A percentile compares a stretch with the other conserved stretches of the same genome.
phyloP scores from a whole-genome alignment of 768 basidiomycete species.

The Hortiboletus campestris region DNA sequence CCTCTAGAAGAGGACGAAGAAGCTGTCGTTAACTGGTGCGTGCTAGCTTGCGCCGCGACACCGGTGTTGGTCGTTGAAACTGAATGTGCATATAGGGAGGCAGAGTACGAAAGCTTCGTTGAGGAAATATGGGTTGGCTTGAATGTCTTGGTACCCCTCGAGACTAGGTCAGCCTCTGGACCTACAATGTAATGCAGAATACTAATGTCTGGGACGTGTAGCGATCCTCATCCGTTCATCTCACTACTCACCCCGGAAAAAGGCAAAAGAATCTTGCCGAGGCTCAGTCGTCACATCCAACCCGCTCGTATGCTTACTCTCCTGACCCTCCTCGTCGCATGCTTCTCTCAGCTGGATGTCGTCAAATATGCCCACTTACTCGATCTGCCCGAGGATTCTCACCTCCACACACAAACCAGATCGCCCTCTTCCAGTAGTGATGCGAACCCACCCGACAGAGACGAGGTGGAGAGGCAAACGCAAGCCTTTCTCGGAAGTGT shows the following conservation, averaged over 20 bases:
- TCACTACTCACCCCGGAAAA: slow-evolving; percentile 85
- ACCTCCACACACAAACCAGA: slow-evolving; percentile 21
- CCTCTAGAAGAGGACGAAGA: slow-evolving; percentile 55
- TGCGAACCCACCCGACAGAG: slow-evolving; percentile 40
- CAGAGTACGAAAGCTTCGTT: slow-evolving; percentile 53
- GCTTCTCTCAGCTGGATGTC: slow-evolving; percentile 92
- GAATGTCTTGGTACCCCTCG: slow-evolving; percentile 86
- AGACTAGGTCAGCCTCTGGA: slow-evolving; percentile 69
- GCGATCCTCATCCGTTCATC: slow-evolving; percentile 95
- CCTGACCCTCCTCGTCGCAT: slow-evolving; percentile 88
- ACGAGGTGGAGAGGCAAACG: slow-evolving; percentile 83
- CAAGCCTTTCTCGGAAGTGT: slow-evolving; percentile 85
- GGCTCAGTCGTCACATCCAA: slow-evolving; percentile 81
- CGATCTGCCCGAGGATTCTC: slow-evolving; percentile 62
- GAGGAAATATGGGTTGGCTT: slow-evolving; percentile 78
- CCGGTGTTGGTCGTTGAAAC: background rate
- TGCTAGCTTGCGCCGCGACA: background rate
- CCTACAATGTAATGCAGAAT: background rate
- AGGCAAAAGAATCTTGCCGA: slow-evolving; percentile 89
- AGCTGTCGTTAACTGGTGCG: slow-evolving; percentile 45
- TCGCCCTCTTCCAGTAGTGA: slow-evolving; percentile 19
- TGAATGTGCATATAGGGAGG: slow-evolving; percentile 45
- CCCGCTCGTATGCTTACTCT: slow-evolving; percentile 80
- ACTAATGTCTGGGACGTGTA: slow-evolving; percentile 29
- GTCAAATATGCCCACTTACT: slow-evolving; percentile 73